phyloP scores from a whole-genome alignment of 352 stramenopile species.

The Plasmopara muralis region DNA sequence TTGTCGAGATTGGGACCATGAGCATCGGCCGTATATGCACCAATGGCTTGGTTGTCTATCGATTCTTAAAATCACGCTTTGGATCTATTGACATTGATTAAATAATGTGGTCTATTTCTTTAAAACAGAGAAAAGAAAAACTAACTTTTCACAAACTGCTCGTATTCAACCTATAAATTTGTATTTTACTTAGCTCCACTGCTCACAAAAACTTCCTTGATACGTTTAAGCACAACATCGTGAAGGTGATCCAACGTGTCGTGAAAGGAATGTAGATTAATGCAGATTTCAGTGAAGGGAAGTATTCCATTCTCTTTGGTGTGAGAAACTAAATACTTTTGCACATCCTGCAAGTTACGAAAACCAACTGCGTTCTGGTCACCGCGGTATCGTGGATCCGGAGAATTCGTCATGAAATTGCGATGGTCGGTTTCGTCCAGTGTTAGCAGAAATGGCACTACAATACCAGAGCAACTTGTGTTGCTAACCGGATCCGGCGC shows the following conservation, averaged over 20 bases:
- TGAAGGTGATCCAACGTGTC: slow-evolving; percentile 80
- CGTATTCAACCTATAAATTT: background rate
- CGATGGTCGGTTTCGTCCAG: slow-evolving; percentile 58
- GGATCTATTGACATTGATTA: too few species aligned
- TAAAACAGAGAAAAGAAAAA: too few species aligned
- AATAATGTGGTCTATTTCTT: too few species aligned
- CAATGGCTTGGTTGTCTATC: too few species aligned
- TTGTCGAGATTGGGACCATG: too few species aligned
- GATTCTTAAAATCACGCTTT: too few species aligned
- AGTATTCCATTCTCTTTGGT: slow-evolving; percentile 32
- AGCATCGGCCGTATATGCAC: too few species aligned
- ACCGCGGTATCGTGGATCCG: slow-evolving; percentile 71
- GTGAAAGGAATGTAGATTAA: slow-evolving; percentile 84
- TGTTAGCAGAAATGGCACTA: slow-evolving; percentile 73
- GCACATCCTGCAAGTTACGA: slow-evolving; percentile 69
- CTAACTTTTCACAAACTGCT: too few species aligned
- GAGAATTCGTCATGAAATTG: slow-evolving; percentile 80
- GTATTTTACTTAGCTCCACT: slow-evolving; percentile 1
- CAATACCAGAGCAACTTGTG: slow-evolving; percentile 52
- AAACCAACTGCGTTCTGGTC: slow-evolving; percentile 48
- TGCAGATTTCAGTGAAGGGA: slow-evolving; percentile 70
- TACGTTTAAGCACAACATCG: slow-evolving; percentile 79
- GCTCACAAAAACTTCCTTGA: slow-evolving; percentile 61
- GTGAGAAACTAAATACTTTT: slow-evolving; percentile 64
- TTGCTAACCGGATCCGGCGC: slow-evolving; percentile 22